Evolutionary conservation across 805 yeast species (phyloP), one percentile per base, ranked within the genome.

Genomic region (Lachancea sp.): DNA sequence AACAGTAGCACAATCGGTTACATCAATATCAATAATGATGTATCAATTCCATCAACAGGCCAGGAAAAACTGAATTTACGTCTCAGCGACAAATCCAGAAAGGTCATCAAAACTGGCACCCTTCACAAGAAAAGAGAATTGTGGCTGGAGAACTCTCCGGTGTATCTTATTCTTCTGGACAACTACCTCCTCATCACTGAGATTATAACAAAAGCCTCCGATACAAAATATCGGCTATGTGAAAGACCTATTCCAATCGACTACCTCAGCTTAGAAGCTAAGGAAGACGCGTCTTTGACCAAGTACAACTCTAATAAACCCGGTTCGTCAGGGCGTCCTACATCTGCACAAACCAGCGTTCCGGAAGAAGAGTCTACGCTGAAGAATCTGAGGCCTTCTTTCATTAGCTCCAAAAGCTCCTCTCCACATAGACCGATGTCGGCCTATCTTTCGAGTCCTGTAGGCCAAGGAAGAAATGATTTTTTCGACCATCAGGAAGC

Each of bases 171-270:
- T 16, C 63, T 87, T 25, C 63, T 87, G 42, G 95, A 87, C 57
- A 85, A 87, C 55, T 85, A 72, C 53, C 63, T 87, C 36, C 57
- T 87, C 27, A 73, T 87, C 1, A 81, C 86, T 1, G 82, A 86
- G 34, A 71, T 71, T 38, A 61, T 74, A 2, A 68, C 69, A 8
- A 74, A 72, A 37, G 74, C 68, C 8, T 49, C 60, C 10, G 53
- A 53, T 11, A 63, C 55, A 31, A 54, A 52, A 15, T 71, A 58
- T 38, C 71, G 71, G 50, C 71, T 81, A 0, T 57, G 69, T 10
- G 86, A 80, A 53, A 70, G 69, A 36, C 86, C 87, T 1, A 75
- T 81, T 9, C 82, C 85, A 0, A 68, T 79, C 20, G 83, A 77
- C 52, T 78, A 77, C 49, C 57, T 82, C 35, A 69, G 77, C 44